These are phyloP conservation scores for Pythium dissimile DNA, from an alignment of 352 stramenopile species.

Conservation along the genomic window DNA sequence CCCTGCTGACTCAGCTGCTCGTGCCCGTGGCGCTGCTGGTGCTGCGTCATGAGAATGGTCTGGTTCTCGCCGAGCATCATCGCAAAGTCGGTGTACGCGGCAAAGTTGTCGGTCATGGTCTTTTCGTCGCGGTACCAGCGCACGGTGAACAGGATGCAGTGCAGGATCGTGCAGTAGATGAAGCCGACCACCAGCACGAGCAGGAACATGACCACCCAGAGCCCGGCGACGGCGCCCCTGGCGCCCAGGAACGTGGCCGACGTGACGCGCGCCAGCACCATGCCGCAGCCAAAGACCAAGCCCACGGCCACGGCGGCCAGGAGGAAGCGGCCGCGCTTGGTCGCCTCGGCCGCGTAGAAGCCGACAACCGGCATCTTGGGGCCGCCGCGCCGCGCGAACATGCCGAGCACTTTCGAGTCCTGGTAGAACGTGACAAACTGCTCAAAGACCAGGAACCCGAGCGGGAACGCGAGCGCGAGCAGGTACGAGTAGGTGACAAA, in stretches of 20 bases:
- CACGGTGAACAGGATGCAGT: conserved; percentile 37
- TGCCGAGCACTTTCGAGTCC: conserved; percentile 40
- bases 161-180: conserved; percentile 37
- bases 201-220: conserved; percentile 47
- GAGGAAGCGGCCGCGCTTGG: conserved; percentile 33
- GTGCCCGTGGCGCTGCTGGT: background rate
- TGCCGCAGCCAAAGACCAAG: conserved; percentile 32
- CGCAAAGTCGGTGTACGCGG: conserved; percentile 8
- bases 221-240: conserved; percentile 25
- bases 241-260: conserved; percentile 35
- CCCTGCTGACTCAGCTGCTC: background rate
- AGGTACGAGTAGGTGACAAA: conserved; percentile 42
- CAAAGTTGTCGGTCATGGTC: conserved; percentile 7
- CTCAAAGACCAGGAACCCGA: conserved; percentile 39
- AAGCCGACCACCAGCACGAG: conserved; percentile 41
- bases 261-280: conserved; percentile 34
- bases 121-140: conserved; percentile 35
- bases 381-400: conserved; percentile 36
- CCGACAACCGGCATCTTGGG: conserved; percentile 28
- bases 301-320: conserved; percentile 30
- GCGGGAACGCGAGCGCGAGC: conserved; percentile 34
- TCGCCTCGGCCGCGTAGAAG: conserved; percentile 31
- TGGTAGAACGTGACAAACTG: conserved; percentile 63
- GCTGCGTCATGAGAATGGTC: conserved; percentile 4
- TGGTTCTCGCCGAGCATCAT: conserved; percentile 16